Conservation (phyloP, 2,329 filamentous ascomycete species). For the Blumeria hordei region DNA sequence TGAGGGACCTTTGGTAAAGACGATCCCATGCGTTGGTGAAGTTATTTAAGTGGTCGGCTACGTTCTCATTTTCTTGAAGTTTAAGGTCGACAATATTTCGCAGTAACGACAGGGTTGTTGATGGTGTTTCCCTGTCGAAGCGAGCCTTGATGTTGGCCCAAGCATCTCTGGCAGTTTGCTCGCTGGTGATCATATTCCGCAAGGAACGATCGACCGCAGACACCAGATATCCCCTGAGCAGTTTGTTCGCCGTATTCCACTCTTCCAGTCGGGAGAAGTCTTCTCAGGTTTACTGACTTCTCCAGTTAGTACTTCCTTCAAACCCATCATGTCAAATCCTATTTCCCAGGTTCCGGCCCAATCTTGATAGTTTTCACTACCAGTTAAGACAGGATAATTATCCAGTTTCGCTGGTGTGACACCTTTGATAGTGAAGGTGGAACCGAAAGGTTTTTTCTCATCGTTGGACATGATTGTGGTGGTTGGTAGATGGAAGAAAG, state of each 20-base stretch:
- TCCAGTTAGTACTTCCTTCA: background rate
- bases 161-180: background rate
- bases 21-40: background rate
- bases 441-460: no score
- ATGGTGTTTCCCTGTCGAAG: background rate
- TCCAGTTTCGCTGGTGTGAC: no score
- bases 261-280: background rate
- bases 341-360: background rate
- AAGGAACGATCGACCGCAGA: background rate
- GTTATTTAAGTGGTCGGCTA: background rate
- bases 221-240: background rate
- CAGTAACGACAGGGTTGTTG: background rate
- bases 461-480: no score
- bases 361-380: background rate
- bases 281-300: background rate
- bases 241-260: background rate
- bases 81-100: background rate
- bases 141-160: background rate
- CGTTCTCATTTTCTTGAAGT: background rate
- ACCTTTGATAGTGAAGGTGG: no score
- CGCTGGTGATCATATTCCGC: background rate
- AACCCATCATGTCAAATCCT: background rate
- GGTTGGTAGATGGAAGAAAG: no score
- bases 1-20: background rate
- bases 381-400: no score